Percentiles rank a stretch among this genome's conserved stretches.
Evolutionary conservation across 2,329 filamentous ascomycete species (phyloP).

Genomic region (Pyrenophora tritici-repentis): DNA sequence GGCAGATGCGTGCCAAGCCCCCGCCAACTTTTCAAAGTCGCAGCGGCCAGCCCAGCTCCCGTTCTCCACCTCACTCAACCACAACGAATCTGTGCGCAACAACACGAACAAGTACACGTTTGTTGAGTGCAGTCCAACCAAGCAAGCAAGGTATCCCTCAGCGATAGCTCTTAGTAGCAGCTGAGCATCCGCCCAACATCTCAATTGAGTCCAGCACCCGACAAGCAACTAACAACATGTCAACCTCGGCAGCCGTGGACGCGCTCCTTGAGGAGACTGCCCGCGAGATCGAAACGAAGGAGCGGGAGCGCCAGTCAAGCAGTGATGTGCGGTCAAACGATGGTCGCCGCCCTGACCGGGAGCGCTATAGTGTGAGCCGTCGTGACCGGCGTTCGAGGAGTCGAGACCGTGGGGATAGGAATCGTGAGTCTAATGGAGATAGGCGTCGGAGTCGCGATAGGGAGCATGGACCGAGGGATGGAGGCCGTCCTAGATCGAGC

Average conservation of each 20-base stretch:
- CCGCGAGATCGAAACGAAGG: constrained; percentile 27
- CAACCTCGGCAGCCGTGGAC: constrained; percentile 74
- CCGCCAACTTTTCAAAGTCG: constrained; percentile 12
- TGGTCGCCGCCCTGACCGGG: constrained; percentile 38
- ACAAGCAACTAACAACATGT: constrained; percentile 25
- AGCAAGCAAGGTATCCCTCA: constrained; percentile 20
- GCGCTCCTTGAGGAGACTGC: constrained; percentile 74
- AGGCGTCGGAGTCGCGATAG: constrained; percentile 42
- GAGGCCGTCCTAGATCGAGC: constrained; percentile 37
- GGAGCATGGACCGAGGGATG: constrained; percentile 37
- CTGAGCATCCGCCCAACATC: constrained; percentile 21
- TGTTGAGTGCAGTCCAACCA: constrained; percentile 16
- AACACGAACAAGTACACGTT: constrained; percentile 20
- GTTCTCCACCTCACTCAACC: constrained; percentile 14
- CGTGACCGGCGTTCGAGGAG: constrained; percentile 37
- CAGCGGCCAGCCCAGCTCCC: constrained; percentile 3
- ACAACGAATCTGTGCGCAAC: constrained; percentile 17
- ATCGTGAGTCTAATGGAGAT: constrained; percentile 41
- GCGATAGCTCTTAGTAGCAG: constrained; percentile 18
- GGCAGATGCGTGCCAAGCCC: constrained; percentile 8
- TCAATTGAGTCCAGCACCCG: constrained; percentile 28
- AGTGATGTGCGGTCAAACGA: constrained; percentile 37
- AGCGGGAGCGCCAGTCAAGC: constrained; percentile 21
- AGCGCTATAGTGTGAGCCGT: constrained; percentile 30
- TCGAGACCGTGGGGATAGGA: constrained; percentile 33